Base-by-base conservation (phyloP, 495 filamentous ascomycete species). In the Aspergillus saccharolyticus region DNA sequence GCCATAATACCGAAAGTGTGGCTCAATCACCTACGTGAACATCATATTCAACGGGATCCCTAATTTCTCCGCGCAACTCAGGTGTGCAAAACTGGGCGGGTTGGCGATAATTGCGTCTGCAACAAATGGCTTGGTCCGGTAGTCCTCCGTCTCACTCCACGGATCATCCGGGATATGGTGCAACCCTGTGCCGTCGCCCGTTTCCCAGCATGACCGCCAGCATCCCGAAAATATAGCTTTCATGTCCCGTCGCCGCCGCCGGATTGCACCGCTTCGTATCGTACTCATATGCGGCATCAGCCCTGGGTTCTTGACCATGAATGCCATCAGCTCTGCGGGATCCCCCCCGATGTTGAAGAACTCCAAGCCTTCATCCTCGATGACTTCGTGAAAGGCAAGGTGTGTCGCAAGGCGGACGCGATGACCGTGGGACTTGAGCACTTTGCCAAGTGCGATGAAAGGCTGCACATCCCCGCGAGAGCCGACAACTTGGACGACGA, bases 31-130 rank as follows among this genome's bases (percentile, higher is more conserved):
- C 62, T 68, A 83, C 76, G 89, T 92, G 70, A 92, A 93, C 85
- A 93, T 90, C 54, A 93, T 68, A 69, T 91, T 87, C 5, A 93
- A 70, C 10, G 89, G 88, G 21, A 92, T 81, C 0, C 89, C 89
- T 52, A 94, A 70, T 63, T 84, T 85, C 69, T 94, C 85, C n/a
- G 89, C 89, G 59, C 87, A 86, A 70, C 90, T 88, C 5, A 92
- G 73, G 68, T 91, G 89, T 14, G 87, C 87, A 66, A 91, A 91
- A 67, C 86, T 87, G 0, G 89, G 89, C 2, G 89, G 89, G 64
- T 94, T 94, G 14, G 89, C 89, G 56, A 94, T 91, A 62, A 94
- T 92, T 8, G 80, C 85, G 67, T 92, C 87, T 0, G 88, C 88
- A 20, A 92, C 83, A 57, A 94, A 94, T 10, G 88, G 84, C 45